phyloP scores from a whole-genome alignment of 345 rosid genomes.

The Eucalyptus cloeziana region DNA sequence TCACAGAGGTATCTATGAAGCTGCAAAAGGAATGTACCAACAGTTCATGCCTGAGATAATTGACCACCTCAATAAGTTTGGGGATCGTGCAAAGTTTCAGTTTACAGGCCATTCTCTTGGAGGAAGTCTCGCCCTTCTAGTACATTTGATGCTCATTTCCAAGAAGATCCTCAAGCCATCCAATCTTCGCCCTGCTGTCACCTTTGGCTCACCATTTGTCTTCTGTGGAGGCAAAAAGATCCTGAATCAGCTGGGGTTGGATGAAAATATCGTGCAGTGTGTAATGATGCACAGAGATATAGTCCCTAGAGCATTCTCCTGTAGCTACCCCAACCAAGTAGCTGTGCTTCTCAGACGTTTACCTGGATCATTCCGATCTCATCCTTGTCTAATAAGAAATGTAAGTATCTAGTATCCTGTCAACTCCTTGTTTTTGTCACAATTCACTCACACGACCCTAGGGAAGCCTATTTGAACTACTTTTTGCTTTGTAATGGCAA shows the following conservation, averaged over 20 bases:
- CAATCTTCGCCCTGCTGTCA: constrained; percentile 55
- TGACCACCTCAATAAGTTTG: constrained; percentile 43
- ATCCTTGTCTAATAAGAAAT: constrained; percentile 66
- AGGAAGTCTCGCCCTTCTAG: constrained; percentile 76
- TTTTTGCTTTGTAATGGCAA: neutral
- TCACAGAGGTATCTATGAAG: constrained; percentile 94
- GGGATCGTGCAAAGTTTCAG: constrained; percentile 68
- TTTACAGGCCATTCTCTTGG: constrained; percentile 95
- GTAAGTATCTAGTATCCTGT: constrained; percentile 20
- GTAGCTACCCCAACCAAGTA: constrained; percentile 82
- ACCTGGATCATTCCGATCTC: constrained; percentile 52
- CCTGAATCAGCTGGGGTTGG: constrained; percentile 55
- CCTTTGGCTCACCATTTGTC: constrained; percentile 86
- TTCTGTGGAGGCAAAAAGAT: constrained; percentile 76
- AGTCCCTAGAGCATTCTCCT: constrained; percentile 93
- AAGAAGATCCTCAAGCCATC: constrained; percentile 43
- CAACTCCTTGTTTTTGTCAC: neutral
- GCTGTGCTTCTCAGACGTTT: constrained; percentile 64
- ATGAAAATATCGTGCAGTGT: constrained; percentile 51
- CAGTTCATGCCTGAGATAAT: constrained; percentile 72
- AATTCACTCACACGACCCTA: neutral
- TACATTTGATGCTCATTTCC: constrained; percentile 57
- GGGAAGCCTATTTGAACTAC: neutral
- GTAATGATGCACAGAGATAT: constrained; percentile 94
- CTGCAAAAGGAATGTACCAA: constrained; percentile 78